Evolutionary conservation across 2,329 filamentous ascomycete genomes (phyloP).

Genomic region (Colletotrichum caudatum): DNA sequence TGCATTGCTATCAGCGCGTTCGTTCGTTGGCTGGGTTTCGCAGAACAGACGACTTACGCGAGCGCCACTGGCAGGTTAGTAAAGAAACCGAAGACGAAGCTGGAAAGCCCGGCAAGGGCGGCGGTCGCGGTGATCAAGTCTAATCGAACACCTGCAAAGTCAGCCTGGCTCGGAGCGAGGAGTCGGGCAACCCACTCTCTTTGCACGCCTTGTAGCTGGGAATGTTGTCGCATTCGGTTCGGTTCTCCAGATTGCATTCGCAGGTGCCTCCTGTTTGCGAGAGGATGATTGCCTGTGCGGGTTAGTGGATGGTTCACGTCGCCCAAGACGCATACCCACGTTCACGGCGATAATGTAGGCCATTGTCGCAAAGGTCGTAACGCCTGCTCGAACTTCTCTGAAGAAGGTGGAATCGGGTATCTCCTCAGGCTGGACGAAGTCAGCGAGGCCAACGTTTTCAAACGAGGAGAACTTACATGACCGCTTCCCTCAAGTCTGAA

Average conservation of each 20-base stretch:
- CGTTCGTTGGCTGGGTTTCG: neutral
- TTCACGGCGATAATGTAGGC: constrained; percentile 86
- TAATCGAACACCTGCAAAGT: constrained; percentile 69
- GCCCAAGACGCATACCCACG: constrained; percentile 52
- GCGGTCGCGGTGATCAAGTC: constrained; percentile 87
- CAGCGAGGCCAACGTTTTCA: neutral
- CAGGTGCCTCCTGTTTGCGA: constrained; percentile 83
- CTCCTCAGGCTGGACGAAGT: constrained; percentile 67
- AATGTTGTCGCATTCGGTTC: constrained; percentile 62
- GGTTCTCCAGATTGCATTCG: constrained; percentile 65
- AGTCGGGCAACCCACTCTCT: constrained; percentile 53
- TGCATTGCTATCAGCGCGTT: constrained; percentile 48
- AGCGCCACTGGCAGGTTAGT: constrained; percentile 84
- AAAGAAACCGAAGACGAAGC: constrained; percentile 81
- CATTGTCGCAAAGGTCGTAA: constrained; percentile 86
- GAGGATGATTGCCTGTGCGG: constrained; percentile 73
- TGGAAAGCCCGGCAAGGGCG: constrained; percentile 80
- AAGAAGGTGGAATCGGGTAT: constrained; percentile 78
- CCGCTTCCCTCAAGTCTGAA: constrained; percentile 77
- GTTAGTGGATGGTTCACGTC: neutral
- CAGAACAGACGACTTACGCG: constrained; percentile 66
- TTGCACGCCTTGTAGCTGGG: constrained; percentile 60
- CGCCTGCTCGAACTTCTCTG: constrained; percentile 80
- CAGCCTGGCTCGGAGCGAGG: constrained; percentile 15
- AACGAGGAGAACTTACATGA: constrained; percentile 65